A percentile compares a stretch with the other conserved stretches of the same genome.
These are phyloP conservation scores for Serendipita vermifera DNA, from an alignment of 768 basidiomycete species.

Conservation along the genomic window DNA sequence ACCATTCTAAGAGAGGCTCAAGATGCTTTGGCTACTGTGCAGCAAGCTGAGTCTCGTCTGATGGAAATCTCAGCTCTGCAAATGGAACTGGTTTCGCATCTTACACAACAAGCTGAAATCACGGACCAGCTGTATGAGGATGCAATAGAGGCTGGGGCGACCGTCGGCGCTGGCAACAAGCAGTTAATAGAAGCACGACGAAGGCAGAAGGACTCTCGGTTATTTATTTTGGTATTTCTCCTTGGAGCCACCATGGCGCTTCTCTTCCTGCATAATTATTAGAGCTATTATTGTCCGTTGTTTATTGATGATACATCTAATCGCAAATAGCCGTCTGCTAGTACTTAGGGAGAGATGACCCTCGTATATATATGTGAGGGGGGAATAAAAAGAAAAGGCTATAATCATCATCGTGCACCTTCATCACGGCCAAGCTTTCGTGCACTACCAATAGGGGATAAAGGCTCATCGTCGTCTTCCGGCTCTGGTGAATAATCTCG, in stretches of 20 bases:
- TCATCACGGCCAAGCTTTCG: too few species aligned
- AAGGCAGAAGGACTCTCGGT: constrained; percentile 71
- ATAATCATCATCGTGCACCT: too few species aligned
- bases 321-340: too few species aligned
- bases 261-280: constrained; percentile 88
- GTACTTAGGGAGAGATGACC: too few species aligned
- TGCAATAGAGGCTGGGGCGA: constrained; percentile 73
- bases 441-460: too few species aligned
- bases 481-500: constrained; percentile 12
- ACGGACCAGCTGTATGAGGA: constrained; percentile 93
- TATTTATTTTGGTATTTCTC: constrained; percentile 85
- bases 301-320: too few species aligned
- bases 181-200: constrained; percentile 84
- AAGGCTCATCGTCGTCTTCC: background rate
- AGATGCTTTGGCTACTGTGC: constrained; percentile 75
- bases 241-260: constrained; percentile 83
- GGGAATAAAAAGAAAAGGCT: too few species aligned
- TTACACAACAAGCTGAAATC: constrained; percentile 80
- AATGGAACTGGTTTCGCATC: constrained; percentile 77
- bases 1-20: constrained; percentile 73
- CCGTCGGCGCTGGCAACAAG: constrained; percentile 77
- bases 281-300: too few species aligned
- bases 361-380: too few species aligned
- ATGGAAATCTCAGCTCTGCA: constrained; percentile 90
- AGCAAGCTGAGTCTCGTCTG: constrained; percentile 80